Evolutionary conservation across 768 basidiomycete genomes (phyloP).

Genomic region (Mycena olivaceomarginata): DNA sequence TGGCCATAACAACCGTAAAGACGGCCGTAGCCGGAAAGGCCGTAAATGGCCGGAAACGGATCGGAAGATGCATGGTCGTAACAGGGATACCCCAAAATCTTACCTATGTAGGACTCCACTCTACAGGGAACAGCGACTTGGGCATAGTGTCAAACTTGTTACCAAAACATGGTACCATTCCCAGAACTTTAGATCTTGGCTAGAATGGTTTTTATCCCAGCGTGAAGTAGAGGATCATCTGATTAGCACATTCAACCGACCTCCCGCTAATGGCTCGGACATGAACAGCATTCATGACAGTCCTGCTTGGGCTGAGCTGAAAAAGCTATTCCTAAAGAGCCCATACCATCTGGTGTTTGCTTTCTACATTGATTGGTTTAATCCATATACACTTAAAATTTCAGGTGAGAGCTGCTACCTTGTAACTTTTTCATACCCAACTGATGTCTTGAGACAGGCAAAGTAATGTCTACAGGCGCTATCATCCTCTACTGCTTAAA

Average conservation of each 20-base stretch:
- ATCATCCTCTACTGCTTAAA: slow-evolving; percentile 25
- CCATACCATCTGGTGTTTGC: too few relatives aligned
- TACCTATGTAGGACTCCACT: neutral
- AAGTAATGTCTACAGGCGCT: slow-evolving; percentile 10
- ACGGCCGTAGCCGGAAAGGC: too few relatives aligned
- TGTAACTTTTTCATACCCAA: neutral
- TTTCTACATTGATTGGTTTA: too few relatives aligned
- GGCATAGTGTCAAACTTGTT: neutral
- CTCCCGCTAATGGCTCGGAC: too few relatives aligned
- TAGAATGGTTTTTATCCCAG: slow-evolving; percentile 24
- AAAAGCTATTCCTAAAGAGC: too few relatives aligned
- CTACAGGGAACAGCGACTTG: neutral
- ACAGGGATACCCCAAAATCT: too few relatives aligned
- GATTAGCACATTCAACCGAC: too few relatives aligned
- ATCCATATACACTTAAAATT: slow-evolving; percentile 56
- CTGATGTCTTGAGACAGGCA: slow-evolving; percentile 16
- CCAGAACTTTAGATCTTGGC: slow-evolving; percentile 32
- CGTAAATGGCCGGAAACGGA: too few relatives aligned
- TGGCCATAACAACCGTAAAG: too few relatives aligned
- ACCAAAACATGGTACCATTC: slow-evolving; percentile 11
- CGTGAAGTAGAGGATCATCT: slow-evolving; percentile 23
- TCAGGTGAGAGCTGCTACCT: slow-evolving; percentile 44
- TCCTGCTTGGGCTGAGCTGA: too few relatives aligned
- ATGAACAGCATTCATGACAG: too few relatives aligned
- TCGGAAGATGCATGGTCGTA: too few relatives aligned